These are phyloP conservation scores for Mrakia frigida DNA, from an alignment of 768 basidiomycete genomes.

Conservation along the genomic window DNA sequence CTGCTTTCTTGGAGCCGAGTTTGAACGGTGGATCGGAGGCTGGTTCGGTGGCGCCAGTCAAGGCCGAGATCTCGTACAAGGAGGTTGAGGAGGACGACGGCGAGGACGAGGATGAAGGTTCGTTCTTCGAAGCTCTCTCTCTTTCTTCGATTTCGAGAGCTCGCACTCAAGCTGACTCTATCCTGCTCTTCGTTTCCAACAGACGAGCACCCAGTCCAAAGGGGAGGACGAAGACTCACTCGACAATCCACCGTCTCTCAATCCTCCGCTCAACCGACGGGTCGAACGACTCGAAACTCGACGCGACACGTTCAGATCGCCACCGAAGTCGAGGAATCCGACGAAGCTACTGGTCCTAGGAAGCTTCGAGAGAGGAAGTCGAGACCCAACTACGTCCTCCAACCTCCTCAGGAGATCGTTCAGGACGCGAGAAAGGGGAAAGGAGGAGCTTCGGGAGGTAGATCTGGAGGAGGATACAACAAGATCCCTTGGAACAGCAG, in stretches of 20 bases:
- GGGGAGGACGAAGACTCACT: conserved; percentile 20
- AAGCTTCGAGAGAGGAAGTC: conserved; percentile 32
- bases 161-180: neutral
- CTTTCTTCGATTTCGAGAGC: neutral
- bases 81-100: neutral
- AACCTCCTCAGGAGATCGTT: conserved; percentile 12
- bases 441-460: conserved; percentile 10
- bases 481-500: conserved; percentile 34
- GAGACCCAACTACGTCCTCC: conserved; percentile 30
- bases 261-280: neutral
- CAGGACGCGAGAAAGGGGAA: conserved; percentile 11
- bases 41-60: neutral
- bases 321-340: conserved; percentile 5
- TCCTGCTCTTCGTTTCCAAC: neutral
- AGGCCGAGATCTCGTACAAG: neutral
- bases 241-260: neutral
- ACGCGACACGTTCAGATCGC: conserved; percentile 3
- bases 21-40: neutral
- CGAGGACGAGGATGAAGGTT: conserved; percentile 17
- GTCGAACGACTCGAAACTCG: conserved; percentile 5
- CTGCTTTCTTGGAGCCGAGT: neutral
- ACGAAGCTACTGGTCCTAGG: neutral
- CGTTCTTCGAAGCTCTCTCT: neutral
- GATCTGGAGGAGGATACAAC: conserved; percentile 10
- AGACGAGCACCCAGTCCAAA: neutral